Base-by-base conservation (phyloP, 805 yeast genomes). In the Nakazawaea ernobii region DNA sequence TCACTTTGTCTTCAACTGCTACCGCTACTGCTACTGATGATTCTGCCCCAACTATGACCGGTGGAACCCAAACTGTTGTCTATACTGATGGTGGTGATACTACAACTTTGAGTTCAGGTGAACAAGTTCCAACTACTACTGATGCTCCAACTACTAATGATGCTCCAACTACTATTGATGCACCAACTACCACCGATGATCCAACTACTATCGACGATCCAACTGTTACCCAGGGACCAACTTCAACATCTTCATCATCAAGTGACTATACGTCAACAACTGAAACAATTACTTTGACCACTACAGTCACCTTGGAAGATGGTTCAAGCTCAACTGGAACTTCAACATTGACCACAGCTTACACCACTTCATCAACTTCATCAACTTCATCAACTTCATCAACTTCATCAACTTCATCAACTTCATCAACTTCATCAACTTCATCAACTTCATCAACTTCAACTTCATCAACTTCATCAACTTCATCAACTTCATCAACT, bases 271-370 rank as follows among this genome's bases (percentile, higher is more conserved):
- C 58, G 32, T 30, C 52, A 32, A 43, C 47, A 32, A 42, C 54
- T 26, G 32, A 48, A 14, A 36, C 57, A 6, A 26, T 49, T 26
- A 27, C 49, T 15, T 35, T 49, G 39, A 37, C 59, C 13, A 45
- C 49, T 7, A 46, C 54, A 24, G 49, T 52, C 27, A 39, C 52
- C n/a, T 37, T 46, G 32, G 51, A 28, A 28, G 40, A 48, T 39
- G 30, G 43, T 46, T 29, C 40, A 26, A 20, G 28, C 27, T 10
- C 84, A 15, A 84, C 85, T 14, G 66, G 61, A 8, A 71, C 83
- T 3, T 20, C 24, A 20, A 5, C 5, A 20, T 76, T 77, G 33
- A 76, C 80, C 4, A 64, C 65, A 17, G 68, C 72, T 3, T 13
- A 38, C 6, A 24, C 29, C 13, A 39, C 29, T n/a, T 27, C 52